Conservation (phyloP, 2,329 filamentous ascomycete species). For the Aspergillus brasiliensis region DNA sequence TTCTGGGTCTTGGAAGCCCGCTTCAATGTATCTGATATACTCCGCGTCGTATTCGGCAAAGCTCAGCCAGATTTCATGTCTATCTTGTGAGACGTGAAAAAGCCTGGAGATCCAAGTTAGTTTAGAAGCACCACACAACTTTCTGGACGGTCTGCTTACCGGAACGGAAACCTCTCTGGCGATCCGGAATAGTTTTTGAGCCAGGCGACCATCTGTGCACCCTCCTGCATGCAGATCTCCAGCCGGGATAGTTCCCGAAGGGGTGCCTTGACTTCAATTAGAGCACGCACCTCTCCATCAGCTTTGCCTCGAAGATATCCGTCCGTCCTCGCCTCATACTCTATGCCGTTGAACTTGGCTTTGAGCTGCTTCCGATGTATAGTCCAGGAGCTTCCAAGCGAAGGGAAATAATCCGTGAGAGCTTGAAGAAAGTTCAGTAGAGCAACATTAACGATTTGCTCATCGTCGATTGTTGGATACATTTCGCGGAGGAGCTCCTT, state of each 20-base stretch:
- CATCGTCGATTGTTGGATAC: background rate
- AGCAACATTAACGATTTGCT: background rate
- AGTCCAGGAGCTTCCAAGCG: background rate
- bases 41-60: background rate
- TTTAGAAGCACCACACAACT: no score
- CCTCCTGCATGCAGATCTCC: background rate
- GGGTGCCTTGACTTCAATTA: background rate
- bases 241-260: background rate
- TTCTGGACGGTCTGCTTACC: background rate
- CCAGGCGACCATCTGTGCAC: background rate
- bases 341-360: background rate
- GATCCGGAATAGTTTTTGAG: background rate
- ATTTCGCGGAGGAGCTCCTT: background rate
- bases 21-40: background rate
- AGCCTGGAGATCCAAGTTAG: background rate
- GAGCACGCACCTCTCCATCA: background rate
- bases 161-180: background rate
- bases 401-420: background rate
- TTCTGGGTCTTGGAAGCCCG: background rate
- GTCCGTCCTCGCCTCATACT: background rate
- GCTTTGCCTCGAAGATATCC: background rate
- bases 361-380: background rate
- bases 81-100: background rate
- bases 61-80: background rate
- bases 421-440: background rate